Base-by-base conservation (phyloP, 106 monocot genomes). In the Triglochin maritima region DNA sequence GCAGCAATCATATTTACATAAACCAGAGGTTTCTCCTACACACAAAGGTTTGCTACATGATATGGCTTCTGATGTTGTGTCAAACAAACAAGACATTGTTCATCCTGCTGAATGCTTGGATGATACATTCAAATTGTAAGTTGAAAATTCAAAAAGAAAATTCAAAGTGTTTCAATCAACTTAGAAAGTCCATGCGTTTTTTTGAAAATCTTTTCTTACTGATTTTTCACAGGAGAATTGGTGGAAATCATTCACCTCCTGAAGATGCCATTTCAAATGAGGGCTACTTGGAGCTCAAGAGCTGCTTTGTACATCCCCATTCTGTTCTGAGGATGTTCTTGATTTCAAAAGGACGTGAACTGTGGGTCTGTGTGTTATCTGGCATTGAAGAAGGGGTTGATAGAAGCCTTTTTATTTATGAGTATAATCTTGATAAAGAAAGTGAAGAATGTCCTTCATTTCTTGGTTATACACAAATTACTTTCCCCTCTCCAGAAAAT, bases 381-480 rank as follows among this genome's bases (percentile, higher is more conserved):
- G 88, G 98, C 58, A 62, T 68, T 63, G 42, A 59, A 5, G 73
- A 89, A 53, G 60, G 59, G 50, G 65, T 13, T 47, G 66, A 64
- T 56, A 82, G 79, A 79, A 52, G 68, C 51, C 50, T 98, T 72
- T 84, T 89, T 69, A 74, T 98, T 46, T 92, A 92, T 71, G 68
- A 49, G 64, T 15, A 86, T 70, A 55, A 75, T 72, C 8, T 50
- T 62, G 52, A 79, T 10, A 75, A 65, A n/a, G 64, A 70, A 49
- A 51, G 48, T 47, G 73, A 55, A 64, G 55, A 52, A 44, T 63
- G 50, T 62, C 98, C 98, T 47, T 72, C 66, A 76, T 89, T 92
- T 86, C 59, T 82, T 77, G 98, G 86, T 78, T 82, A 88, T 74
- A 79, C 86, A 9, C 64, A 74, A 65, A 76, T 92, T 76, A 9